Conservation (phyloP, 2,329 filamentous ascomycete genomes). For the Huntiella savannae region DNA sequence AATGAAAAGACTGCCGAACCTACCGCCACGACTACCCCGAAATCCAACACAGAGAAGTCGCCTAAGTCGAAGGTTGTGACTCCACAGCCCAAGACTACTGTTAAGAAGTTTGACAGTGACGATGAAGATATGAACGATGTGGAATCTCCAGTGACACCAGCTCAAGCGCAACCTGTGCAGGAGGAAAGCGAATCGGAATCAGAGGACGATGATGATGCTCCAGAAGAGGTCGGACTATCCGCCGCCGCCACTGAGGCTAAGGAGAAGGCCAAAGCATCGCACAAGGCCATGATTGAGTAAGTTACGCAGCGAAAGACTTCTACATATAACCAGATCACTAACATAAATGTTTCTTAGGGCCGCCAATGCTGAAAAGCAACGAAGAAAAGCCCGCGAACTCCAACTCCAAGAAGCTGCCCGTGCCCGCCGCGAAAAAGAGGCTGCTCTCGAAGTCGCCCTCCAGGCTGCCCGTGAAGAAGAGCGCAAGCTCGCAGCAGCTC, state of each 20-base stretch:
- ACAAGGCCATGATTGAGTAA: slow-evolving; percentile 33
- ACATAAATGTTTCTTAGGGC: slow-evolving; percentile 20
- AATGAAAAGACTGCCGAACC: neutral
- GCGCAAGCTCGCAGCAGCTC: neutral
- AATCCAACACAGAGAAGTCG: slow-evolving; percentile 3
- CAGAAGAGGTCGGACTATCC: slow-evolving; percentile 37
- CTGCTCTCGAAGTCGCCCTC: slow-evolving; percentile 12
- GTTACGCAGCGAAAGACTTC: slow-evolving; percentile 13
- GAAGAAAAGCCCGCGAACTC: slow-evolving; percentile 34
- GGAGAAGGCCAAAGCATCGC: slow-evolving; percentile 26
- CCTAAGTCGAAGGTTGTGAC: slow-evolving; percentile 9
- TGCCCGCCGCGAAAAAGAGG: slow-evolving; percentile 24
- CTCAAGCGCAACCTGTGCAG: neutral
- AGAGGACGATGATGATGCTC: slow-evolving; percentile 35
- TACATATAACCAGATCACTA: neutral
- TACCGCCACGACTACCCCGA: neutral
- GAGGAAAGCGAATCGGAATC: neutral
- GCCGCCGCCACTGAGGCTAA: slow-evolving; percentile 28
- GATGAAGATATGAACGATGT: slow-evolving; percentile 3
- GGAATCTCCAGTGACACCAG: neutral
- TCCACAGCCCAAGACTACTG: neutral
- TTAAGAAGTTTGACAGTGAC: slow-evolving; percentile 10
- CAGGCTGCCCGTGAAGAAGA: slow-evolving; percentile 10
- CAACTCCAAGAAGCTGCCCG: slow-evolving; percentile 36
- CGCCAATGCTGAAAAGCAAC: slow-evolving; percentile 31